Evolutionary conservation across 2,329 filamentous ascomycete genomes (phyloP).

Genomic region (Cercospora berteroae): DNA sequence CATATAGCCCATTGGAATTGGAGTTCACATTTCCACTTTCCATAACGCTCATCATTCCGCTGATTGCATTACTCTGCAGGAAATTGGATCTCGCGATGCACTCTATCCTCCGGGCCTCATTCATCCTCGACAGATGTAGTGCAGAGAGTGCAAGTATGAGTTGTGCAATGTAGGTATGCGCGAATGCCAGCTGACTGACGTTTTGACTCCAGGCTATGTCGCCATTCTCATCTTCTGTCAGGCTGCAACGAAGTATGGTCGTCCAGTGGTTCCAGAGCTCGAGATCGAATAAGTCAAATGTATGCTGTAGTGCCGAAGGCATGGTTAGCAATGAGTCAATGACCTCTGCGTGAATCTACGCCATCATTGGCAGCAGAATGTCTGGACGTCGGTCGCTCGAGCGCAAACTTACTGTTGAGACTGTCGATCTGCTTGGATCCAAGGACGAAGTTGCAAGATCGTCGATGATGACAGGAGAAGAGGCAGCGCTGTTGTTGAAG

Average conservation of each 20-base stretch:
- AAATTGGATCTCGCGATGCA: slow-evolving; percentile 13
- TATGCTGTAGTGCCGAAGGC: background rate
- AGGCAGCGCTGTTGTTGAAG: slow-evolving; percentile 1
- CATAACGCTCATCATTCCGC: slow-evolving; percentile 21
- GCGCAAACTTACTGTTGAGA: background rate
- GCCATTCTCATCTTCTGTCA: slow-evolving; percentile 19
- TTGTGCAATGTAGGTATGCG: slow-evolving; percentile 23
- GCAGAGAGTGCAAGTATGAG: slow-evolving; percentile 26
- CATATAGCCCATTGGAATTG: slow-evolving; percentile 15
- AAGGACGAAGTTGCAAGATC: background rate
- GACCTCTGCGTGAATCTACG: background rate
- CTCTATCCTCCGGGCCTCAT: background rate
- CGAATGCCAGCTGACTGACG: slow-evolving; percentile 18
- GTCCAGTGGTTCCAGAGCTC: slow-evolving; percentile 25
- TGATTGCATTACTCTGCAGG: slow-evolving; percentile 20
- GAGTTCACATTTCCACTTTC: background rate
- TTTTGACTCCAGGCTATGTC: slow-evolving; percentile 9
- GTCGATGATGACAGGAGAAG: background rate
- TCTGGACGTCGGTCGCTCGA: background rate
- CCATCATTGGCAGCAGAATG: background rate
- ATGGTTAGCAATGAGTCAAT: background rate
- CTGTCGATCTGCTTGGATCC: background rate
- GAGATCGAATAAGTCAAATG: slow-evolving; percentile 24
- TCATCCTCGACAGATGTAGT: slow-evolving; percentile 21
- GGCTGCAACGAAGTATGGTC: slow-evolving; percentile 13